Evolutionary conservation across 2,329 filamentous ascomycete genomes (phyloP), one percentile per base, ranked within the genome.

Genomic region (Zymoseptoria pseudotritici): DNA sequence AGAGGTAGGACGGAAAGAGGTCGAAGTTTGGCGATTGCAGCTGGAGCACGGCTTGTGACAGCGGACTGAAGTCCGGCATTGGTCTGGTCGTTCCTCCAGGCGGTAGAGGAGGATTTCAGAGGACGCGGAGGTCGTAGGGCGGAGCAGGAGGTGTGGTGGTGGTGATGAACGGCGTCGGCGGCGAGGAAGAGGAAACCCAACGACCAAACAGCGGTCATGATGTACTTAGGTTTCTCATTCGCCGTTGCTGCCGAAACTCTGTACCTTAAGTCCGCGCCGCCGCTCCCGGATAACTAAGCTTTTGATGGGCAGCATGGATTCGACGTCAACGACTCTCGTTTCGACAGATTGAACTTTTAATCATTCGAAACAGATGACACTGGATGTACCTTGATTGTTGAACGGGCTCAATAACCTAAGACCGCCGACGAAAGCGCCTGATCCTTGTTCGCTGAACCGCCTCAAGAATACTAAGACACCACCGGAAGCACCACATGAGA

Each of bases 1-100:
- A 63, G 56, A 73, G 70, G 58, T 73, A 73, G 57, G 65, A 69
- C 56, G 68, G 65, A 58, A 66, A 63, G 55, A 55, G 57, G 60
- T 22, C 42, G 58, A 57, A 55, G 50, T 49, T 46, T 24, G 42
- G 61, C 26, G 51, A 55, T 22, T 57, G 55, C 55, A 54, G 56
- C 46, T 54, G 56, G 29, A 66, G 53, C 36, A 64, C 60, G 52
- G 22, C 52, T 31, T 57, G 60, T 50, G 57, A 55, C 52, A 53
- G 62, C 55, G 54, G 58, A 54, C 53, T 57, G 36, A 58, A 53
- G 55, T 60, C 58, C 56, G 63, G 56, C 65, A 65, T 66, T 64
- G 61, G 60, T 58, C 53, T 11, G 29, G 50, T 52, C n/a, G 24
- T 21, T 55, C 22, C 50, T 55, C n/a, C 56, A 46, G 24, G 54